phyloP scores from a whole-genome alignment of 2,329 filamentous ascomycete genomes.

The Pseudodiploospora longispora region DNA sequence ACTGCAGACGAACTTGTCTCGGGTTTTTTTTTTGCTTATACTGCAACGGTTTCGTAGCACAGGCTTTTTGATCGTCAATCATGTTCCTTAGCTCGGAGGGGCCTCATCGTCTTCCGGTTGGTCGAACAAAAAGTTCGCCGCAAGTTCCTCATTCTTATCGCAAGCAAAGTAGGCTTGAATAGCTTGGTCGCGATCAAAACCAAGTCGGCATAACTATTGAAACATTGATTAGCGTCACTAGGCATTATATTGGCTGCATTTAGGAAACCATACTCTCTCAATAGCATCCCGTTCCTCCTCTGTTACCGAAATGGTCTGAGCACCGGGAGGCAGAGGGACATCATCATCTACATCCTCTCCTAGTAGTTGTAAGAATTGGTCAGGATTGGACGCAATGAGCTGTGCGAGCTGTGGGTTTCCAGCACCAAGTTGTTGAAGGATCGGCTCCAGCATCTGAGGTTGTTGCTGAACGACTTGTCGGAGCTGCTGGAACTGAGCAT shows the following conservation, averaged over 20 bases:
- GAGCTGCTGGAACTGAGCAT: slow-evolving; percentile 95
- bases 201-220: slow-evolving; percentile 74
- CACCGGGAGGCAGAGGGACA: slow-evolving; percentile 75
- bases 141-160: slow-evolving; percentile 98
- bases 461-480: slow-evolving; percentile 96
- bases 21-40: slow-evolving; percentile 11
- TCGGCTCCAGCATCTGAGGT: slow-evolving; percentile 96
- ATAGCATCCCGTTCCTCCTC: slow-evolving; percentile 96
- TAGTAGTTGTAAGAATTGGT: slow-evolving; percentile 84
- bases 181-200: slow-evolving; percentile 85
- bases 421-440: slow-evolving; percentile 88
- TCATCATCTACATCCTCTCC: slow-evolving; percentile 84
- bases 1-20: slow-evolving; percentile 2
- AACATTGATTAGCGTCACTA: slow-evolving; percentile 3
- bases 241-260: neutral
- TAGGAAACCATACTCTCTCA: slow-evolving; percentile 58
- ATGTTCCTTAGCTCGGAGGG: slow-evolving; percentile 31
- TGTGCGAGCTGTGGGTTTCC: slow-evolving; percentile 92
- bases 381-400: slow-evolving; percentile 83
- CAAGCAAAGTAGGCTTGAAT: slow-evolving; percentile 99
- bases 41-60: slow-evolving; percentile 13
- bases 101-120: slow-evolving; percentile 80
- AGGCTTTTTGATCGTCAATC: slow-evolving; percentile 12
- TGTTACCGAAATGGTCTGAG: slow-evolving; percentile 83
- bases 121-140: slow-evolving; percentile 96